Evolutionary conservation across 1,139 yeast genomes (phyloP), one percentile per base, ranked within the genome.

Genomic region (Magnusiomyces magnusii): DNA sequence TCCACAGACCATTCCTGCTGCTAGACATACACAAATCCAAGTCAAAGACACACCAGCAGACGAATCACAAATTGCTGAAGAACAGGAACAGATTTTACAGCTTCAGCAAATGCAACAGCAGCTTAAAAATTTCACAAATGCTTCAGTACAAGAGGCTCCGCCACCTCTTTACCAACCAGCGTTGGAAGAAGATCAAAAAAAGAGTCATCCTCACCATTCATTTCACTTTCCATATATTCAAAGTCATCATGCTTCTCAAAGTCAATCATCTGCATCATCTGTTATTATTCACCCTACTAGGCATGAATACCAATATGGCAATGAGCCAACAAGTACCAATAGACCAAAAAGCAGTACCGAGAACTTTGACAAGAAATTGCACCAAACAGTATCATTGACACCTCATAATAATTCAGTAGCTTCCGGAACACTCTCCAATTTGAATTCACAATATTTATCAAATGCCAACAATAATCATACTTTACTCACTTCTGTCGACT

Each of bases 21-120:
- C 44, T n/a, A 10, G 17, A n/a, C 3, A 10, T 17, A 10, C 44
- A 39, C 17, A 39, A 39, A 10, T 39, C 19, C 17, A 39, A 17
- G 44, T 39, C 17, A 19, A n/a, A n/a, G n/a, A 39, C 44, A 39
- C 7, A 7, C 36, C 36, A 7, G 5, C 44, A 39, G 19, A 39
- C 7, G 5, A 9, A 39, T 39, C 19, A 9, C 19, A 10, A 39
- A 9, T 47, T 7, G 9, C 19, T 15, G 31, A 50, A 27, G 41
- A 51, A 51, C 44, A 36, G 19, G 24, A 51, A 23, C 54, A 51
- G 17, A 34, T 36, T 31, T 24, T 25, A 19, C 47, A 51, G 21
- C 54, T 36, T 36, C 47, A 51, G 21, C 44, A 51, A 31, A 28
- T 50, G 36, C 39, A 50, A 23, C 53, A 50, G 15, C 53, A 50